These are phyloP conservation scores for Ensete glaucum DNA, from an alignment of 176 grass and related monocot species.

Conservation along the genomic window DNA sequence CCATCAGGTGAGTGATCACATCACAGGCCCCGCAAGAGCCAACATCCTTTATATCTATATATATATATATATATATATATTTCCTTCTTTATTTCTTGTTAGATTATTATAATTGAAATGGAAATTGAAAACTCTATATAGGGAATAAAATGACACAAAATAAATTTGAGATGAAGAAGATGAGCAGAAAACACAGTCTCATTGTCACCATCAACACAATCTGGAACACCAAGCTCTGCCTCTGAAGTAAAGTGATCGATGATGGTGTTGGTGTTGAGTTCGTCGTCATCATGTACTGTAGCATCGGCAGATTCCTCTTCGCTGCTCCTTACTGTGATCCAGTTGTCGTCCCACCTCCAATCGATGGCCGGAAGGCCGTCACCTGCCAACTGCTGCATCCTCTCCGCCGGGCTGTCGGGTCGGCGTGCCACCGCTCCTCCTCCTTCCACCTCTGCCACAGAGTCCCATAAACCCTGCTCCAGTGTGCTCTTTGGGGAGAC, in stretches of 20 bases:
- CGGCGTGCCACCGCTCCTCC: background rate
- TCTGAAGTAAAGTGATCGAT: background rate
- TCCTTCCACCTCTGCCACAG: background rate
- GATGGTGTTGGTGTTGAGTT: background rate
- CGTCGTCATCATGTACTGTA: background rate
- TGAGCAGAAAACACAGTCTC: too few relatives aligned
- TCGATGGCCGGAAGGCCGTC: background rate
- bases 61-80: too few relatives aligned
- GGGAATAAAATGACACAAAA: too few relatives aligned
- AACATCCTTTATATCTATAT: too few relatives aligned
- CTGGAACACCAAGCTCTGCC: background rate
- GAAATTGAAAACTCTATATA: too few relatives aligned
- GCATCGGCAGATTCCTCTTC: background rate
- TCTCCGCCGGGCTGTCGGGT: background rate
- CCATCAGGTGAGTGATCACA: too few relatives aligned
- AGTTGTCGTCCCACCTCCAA: background rate
- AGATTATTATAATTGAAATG: too few relatives aligned
- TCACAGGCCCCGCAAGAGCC: too few relatives aligned
- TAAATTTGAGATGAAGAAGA: too few relatives aligned
- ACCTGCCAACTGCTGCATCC: background rate
- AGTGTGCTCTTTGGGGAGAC: background rate
- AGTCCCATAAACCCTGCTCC: background rate
- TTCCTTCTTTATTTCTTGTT: too few relatives aligned
- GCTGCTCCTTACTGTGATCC: background rate
- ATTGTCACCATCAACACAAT: too few relatives aligned